These are phyloP conservation scores for Mycena maculata DNA, from an alignment of 768 basidiomycete species.

Conservation along the genomic window DNA sequence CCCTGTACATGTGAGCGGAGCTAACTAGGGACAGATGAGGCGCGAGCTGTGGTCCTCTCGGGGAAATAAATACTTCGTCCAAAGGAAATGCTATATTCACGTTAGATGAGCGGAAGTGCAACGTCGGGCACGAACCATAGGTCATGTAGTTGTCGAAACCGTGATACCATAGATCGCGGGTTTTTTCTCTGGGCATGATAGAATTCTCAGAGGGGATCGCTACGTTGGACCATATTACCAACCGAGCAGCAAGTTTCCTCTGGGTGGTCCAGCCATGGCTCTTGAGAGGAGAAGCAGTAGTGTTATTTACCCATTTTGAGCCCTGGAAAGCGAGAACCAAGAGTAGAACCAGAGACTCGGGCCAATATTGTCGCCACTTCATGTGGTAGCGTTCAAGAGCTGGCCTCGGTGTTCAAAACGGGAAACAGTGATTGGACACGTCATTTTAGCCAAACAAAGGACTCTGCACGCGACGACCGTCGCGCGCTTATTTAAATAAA, in stretches of 20 bases:
- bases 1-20: slow-evolving; percentile 87
- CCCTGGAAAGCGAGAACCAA: slow-evolving; percentile 53
- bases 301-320: slow-evolving; percentile 44
- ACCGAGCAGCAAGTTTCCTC: slow-evolving; percentile 70
- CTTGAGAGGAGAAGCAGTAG: slow-evolving; percentile 48
- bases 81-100: slow-evolving; percentile 77
- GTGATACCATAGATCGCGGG: slow-evolving; percentile 88
- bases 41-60: slow-evolving; percentile 3
- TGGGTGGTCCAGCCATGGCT: slow-evolving; percentile 64
- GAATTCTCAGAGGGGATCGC: slow-evolving; percentile 8
- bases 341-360: slow-evolving; percentile 56
- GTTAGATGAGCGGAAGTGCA: slow-evolving; percentile 10
- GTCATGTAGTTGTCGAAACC: slow-evolving; percentile 92
- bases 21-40: slow-evolving; percentile 62
- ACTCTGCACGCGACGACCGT: not conserved
- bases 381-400: slow-evolving; percentile 46
- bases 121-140: slow-evolving; percentile 62
- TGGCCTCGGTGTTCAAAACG: not conserved
- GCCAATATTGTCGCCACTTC: slow-evolving; percentile 67
- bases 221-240: slow-evolving; percentile 34
- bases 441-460: not conserved
- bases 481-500: too few relatives aligned
- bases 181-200: slow-evolving; percentile 72
- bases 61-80: slow-evolving; percentile 72
- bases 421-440: too few relatives aligned